Conservation (phyloP, 2,329 filamentous ascomycete species). For the Fonsecaea multimorphosa region DNA sequence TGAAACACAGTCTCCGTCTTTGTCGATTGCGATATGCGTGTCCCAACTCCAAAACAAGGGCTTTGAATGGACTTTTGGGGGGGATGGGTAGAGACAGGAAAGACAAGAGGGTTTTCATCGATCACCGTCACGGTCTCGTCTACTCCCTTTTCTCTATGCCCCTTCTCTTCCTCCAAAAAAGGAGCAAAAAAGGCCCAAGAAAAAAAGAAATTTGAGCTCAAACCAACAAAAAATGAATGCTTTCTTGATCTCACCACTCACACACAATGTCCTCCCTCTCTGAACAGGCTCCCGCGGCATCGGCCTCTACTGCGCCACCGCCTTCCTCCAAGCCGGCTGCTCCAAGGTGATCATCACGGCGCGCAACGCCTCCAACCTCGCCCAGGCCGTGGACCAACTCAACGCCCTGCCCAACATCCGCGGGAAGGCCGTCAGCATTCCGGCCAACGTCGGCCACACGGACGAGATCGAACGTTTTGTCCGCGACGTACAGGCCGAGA, state of each 20-base stretch:
- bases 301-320: conserved; percentile 30
- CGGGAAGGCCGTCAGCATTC: conserved; percentile 25
- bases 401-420: conserved; percentile 28
- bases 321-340: conserved; percentile 29
- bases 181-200: no score
- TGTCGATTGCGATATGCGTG: neutral
- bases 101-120: neutral
- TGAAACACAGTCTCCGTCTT: no score
- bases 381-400: conserved; percentile 16
- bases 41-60: no score
- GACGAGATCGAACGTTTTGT: conserved; percentile 29
- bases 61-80: no score
- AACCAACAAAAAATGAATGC: no score
- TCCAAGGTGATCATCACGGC: conserved; percentile 30
- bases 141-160: no score
- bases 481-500: conserved; percentile 21
- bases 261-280: no score
- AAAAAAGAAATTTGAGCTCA: no score
- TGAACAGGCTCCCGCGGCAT: conserved; percentile 44
- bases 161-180: no score
- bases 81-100: no score
- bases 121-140: no score
- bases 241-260: no score
- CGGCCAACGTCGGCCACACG: conserved; percentile 29
- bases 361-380: conserved; percentile 25